A percentile compares a stretch with the other conserved stretches of the same genome.
These are phyloP conservation scores for Podila verticillata DNA, from an alignment of 192 early-diverging fungal species.

Conservation along the genomic window DNA sequence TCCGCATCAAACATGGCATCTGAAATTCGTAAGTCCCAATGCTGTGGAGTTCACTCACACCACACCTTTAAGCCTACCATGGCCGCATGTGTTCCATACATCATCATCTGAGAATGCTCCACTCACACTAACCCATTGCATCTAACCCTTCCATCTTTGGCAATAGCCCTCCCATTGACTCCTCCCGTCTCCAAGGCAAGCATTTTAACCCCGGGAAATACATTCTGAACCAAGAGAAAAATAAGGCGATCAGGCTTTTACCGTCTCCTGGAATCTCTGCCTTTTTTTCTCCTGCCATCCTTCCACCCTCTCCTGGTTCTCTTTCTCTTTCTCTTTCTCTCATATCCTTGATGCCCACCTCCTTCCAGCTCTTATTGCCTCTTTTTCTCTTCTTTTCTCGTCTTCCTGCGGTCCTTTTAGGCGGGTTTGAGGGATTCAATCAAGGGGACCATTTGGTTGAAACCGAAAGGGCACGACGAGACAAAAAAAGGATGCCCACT, in stretches of 20 bases:
- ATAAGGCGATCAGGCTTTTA: neutral
- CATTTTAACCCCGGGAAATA: neutral
- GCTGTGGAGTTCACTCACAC: neutral
- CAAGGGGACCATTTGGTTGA: too few relatives aligned
- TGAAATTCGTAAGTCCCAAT: conserved; percentile 30
- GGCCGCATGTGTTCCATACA: neutral
- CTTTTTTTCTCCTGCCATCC: neutral
- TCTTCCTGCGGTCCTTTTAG: too few relatives aligned
- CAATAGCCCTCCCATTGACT: conserved; percentile 30
- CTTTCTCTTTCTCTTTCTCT: neutral
- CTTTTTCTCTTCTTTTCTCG: too few relatives aligned
- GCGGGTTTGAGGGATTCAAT: too few relatives aligned
- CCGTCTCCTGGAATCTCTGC: neutral
- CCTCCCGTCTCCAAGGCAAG: conserved; percentile 41
- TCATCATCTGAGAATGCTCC: neutral
- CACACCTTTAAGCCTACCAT: too few relatives aligned
- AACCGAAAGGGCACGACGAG: too few relatives aligned
- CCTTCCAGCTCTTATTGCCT: too few relatives aligned
- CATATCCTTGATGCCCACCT: neutral
- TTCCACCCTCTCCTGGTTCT: neutral
- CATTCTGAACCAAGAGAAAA: neutral
- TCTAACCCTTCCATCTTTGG: neutral
- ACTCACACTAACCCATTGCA: neutral
- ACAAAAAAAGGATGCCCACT: too few relatives aligned
- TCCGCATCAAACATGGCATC: conserved; percentile 13